Base-by-base conservation (phyloP, 2,329 filamentous ascomycete genomes). In the Trichoderma atroviride region DNA sequence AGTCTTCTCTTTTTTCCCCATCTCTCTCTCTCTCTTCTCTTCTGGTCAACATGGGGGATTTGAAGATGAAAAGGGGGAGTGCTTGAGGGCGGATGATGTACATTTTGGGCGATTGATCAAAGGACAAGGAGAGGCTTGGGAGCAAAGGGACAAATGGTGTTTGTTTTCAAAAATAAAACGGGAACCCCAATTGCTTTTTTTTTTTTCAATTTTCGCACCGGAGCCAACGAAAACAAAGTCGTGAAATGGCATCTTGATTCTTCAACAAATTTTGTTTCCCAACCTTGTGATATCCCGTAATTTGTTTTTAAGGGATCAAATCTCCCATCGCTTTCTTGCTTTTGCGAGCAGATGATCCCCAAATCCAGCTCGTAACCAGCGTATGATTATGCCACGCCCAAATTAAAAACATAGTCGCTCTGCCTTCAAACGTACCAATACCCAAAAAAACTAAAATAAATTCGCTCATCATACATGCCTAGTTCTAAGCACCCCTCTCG, bases 401-500 rank as follows among this genome's bases (percentile, higher is more conserved):
- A n/a, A 43, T 50, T 24, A 13, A 50, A 50, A n/a, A 47, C 5
- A 1, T 7, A 47, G n/a, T 11, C 22, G 47, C 47, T 24, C 7
- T 10, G 22, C 16, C 19, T 43, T 43, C 7, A n/a, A n/a, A 50
- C 11, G 13, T 19, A 6, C 10, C n/a, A 24, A 43, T 16, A 56
- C 11, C 24, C 27, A 14, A 27, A 27, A 9, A 37, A 55, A 14
- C 3, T 31, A 31, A 5, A 29, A 29, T 35, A 35, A 35, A 35
- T 35, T 35, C 33, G 33, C 33, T 35, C 35, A 22, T 14, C 4
- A n/a, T 14, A 43, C 10, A 40, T 19, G 13, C 14, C 14, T 11
- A 52, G 33, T 59, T 59, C 55, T 35, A 81, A 9, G 79, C 72
- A 24, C 95, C 94, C 76, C 94, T 87, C 76, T 93, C 92, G 83